A percentile compares a stretch with the other conserved stretches of the same genome.
phyloP scores from a whole-genome alignment of 1,139 yeast species.

The Pichia inconspicua region DNA sequence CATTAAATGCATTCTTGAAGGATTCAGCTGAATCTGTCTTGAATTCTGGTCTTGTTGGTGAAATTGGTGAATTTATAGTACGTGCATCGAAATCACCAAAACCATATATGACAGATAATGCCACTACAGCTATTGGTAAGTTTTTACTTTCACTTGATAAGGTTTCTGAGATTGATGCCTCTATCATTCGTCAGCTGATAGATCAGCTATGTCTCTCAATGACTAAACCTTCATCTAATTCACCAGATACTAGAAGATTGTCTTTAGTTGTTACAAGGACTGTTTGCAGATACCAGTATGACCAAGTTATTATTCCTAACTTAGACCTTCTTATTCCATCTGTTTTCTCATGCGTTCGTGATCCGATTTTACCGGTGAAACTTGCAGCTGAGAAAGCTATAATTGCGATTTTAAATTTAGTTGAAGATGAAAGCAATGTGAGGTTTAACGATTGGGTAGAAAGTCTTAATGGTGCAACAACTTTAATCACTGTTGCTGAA shows the following conservation, averaged over 20 bases:
- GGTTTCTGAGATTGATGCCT: conserved; percentile 30
- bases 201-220: conserved; percentile 43
- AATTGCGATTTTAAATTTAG: conserved; percentile 61
- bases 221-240: conserved; percentile 48
- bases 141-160: conserved; percentile 46
- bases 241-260: conserved; percentile 76
- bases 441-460: conserved; percentile 57
- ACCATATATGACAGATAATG: conserved; percentile 65
- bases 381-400: conserved; percentile 92
- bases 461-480: conserved; percentile 18
- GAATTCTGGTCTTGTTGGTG: conserved; percentile 40
- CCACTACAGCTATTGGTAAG: conserved; percentile 80
- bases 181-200: conserved; percentile 23
- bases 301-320: conserved; percentile 40
- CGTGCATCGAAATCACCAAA: conserved; percentile 39
- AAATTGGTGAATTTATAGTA: conserved; percentile 42
- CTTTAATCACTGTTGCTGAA: conserved; percentile 38
- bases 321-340: conserved; percentile 59
- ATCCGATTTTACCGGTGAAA: conserved; percentile 79
- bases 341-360: conserved; percentile 78
- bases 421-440: conserved; percentile 57
- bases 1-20: conserved; percentile 72
- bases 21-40: conserved; percentile 63
- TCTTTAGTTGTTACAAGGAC: conserved; percentile 73
- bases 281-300: conserved; percentile 54